Percentiles rank a stretch among this genome's conserved stretches.
phyloP scores from a whole-genome alignment of 176 grass and related monocot species.

The Oryza nivara region DNA sequence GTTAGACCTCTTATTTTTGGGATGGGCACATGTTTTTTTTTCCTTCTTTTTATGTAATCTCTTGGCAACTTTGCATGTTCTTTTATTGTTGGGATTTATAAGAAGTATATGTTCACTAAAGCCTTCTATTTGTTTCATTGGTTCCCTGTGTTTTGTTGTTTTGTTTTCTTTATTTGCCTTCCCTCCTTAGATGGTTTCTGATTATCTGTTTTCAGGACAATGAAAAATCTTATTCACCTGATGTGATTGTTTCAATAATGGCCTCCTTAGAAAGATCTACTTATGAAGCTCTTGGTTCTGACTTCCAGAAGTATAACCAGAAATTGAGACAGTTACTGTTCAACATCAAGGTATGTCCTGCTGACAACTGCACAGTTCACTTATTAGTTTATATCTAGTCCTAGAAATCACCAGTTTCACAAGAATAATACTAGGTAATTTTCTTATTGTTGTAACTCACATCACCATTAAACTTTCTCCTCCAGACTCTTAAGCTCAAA shows the following conservation, averaged over 20 bases:
- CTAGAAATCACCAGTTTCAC: background rate
- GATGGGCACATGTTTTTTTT: slow-evolving; percentile 19
- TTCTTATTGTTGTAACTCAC: background rate
- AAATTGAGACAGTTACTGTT: slow-evolving; percentile 94
- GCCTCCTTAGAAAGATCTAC: slow-evolving; percentile 70
- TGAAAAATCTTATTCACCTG: slow-evolving; percentile 63
- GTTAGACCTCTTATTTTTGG: slow-evolving; percentile 12
- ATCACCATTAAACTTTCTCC: background rate
- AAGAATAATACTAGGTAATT: background rate
- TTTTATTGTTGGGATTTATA: slow-evolving; percentile 19
- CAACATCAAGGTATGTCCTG: slow-evolving; percentile 84
- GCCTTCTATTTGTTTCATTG: slow-evolving; percentile 23
- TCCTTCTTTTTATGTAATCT: background rate
- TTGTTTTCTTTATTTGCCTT: slow-evolving; percentile 5
- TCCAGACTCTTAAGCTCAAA: background rate
- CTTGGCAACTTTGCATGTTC: background rate
- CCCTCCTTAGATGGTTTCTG: background rate
- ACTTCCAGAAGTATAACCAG: slow-evolving; percentile 93
- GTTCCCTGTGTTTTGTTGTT: background rate
- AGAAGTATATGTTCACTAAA: background rate
- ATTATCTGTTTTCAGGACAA: slow-evolving; percentile 50
- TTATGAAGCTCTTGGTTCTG: slow-evolving; percentile 64
- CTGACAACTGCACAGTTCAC: background rate
- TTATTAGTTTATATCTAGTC: background rate
- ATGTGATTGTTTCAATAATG: slow-evolving; percentile 77